A percentile compares a stretch with the other conserved stretches of the same genome.
phyloP scores from a whole-genome alignment of 2,329 filamentous ascomycete genomes.

The Chaetoscypha palmicola region DNA sequence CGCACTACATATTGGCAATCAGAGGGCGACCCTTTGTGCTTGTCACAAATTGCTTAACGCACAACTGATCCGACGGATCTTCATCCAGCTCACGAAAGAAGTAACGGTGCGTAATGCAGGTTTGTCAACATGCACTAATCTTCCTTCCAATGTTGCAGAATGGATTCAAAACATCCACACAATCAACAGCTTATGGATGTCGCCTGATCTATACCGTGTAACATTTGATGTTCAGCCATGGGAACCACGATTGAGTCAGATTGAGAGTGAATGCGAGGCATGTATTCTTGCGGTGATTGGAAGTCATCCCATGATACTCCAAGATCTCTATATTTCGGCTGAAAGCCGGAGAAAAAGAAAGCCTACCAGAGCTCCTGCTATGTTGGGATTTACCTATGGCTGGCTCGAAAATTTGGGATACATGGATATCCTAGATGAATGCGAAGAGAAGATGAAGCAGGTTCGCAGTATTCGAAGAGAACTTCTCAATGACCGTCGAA shows the following conservation, averaged over 20 bases:
- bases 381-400: not conserved
- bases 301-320: conserved; percentile 35
- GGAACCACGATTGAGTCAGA: conserved; percentile 22
- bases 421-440: not conserved
- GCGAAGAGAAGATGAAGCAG: not conserved
- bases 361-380: not conserved
- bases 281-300: conserved; percentile 45
- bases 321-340: conserved; percentile 39
- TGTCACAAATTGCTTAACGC: conserved; percentile 37
- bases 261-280: conserved; percentile 40
- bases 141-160: conserved; percentile 1
- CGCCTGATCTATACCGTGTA: conserved; percentile 30
- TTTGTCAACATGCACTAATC: conserved; percentile 19
- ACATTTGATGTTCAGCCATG: conserved; percentile 29
- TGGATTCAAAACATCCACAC: conserved; percentile 14
- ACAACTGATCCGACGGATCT: conserved; percentile 38
- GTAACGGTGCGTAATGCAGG: conserved; percentile 31
- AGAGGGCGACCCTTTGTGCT: conserved; percentile 34
- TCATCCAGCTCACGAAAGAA: conserved; percentile 38
- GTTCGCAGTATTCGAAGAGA: not conserved
- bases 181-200: conserved; percentile 30
- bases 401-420: not conserved
- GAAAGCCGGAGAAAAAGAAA: conserved; percentile 21
- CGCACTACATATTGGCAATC: not conserved
- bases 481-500: not conserved